Conservation (phyloP, 169 alveolate species). For the Cryptosporidium canis region DNA sequence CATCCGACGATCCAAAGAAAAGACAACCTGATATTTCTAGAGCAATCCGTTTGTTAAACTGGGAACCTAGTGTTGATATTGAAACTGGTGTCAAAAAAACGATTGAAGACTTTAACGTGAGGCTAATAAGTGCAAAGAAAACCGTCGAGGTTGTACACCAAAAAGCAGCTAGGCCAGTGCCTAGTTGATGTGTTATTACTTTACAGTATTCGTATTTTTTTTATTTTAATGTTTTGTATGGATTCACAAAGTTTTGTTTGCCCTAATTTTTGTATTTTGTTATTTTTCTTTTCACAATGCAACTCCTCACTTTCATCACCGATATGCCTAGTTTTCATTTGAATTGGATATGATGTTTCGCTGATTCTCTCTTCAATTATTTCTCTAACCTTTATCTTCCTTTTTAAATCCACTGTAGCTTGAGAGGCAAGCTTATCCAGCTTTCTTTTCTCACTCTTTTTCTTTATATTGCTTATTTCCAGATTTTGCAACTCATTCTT, state of each 20-base stretch:
- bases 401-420: not conserved
- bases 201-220: not conserved
- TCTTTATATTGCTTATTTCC: not conserved
- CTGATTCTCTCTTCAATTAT: not conserved
- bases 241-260: not conserved
- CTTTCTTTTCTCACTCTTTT: conserved; percentile 3
- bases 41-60: conserved; percentile 73
- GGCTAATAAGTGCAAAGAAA: conserved; percentile 28
- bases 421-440: not conserved
- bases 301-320: not conserved
- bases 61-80: conserved; percentile 77
- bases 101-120: conserved; percentile 67
- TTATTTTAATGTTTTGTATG: not conserved
- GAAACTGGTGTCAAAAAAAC: conserved; percentile 75
- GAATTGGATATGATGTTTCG: not conserved
- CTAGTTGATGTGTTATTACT: not conserved
- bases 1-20: conserved; percentile 79
- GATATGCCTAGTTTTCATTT: not conserved
- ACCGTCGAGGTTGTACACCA: not conserved
- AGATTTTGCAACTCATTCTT: not conserved
- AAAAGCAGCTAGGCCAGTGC: conserved; percentile 23
- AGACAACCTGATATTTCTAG: conserved; percentile 78
- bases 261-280: not conserved
- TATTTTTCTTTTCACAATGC: not conserved
- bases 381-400: not conserved